A percentile compares a stretch with the other conserved stretches of the same genome.
These are phyloP conservation scores for Spizellomyces sp. DNA, from an alignment of 192 early-diverging fungal genomes.

Conservation along the genomic window DNA sequence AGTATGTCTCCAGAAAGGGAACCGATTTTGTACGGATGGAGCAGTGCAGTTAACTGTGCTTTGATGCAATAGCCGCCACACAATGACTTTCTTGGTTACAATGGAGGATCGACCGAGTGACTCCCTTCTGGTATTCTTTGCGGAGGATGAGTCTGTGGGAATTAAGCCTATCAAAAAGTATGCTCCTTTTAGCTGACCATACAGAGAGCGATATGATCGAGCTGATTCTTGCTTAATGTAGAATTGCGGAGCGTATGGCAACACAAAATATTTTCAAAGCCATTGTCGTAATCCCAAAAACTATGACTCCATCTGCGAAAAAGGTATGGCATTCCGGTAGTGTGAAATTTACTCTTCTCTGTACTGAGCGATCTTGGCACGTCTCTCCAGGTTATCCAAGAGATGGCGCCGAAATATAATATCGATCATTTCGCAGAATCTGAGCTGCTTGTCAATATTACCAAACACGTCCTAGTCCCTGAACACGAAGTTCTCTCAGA, in stretches of 20 bases:
- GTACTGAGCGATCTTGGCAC: neutral
- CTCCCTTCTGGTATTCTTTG: conserved; percentile 90
- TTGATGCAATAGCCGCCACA: conserved; percentile 55
- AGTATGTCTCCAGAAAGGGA: conserved; percentile 52
- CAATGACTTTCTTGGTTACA: conserved; percentile 83
- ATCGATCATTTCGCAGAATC: conserved; percentile 89
- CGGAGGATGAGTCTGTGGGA: conserved; percentile 85
- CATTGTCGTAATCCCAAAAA: conserved; percentile 86
- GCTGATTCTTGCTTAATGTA: conserved; percentile 4
- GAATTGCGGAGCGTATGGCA: conserved; percentile 76
- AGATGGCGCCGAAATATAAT: conserved; percentile 67
- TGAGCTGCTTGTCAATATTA: conserved; percentile 97
- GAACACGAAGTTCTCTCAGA: conserved; percentile 82
- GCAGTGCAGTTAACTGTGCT: too few species aligned
- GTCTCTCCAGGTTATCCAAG: conserved; percentile 58
- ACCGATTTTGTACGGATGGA: too few species aligned
- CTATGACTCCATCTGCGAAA: conserved; percentile 80
- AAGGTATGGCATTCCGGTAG: conserved; percentile 63
- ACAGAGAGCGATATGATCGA: neutral
- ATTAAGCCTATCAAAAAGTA: conserved; percentile 87
- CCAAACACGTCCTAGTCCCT: conserved; percentile 93
- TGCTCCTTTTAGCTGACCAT: neutral
- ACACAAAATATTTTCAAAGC: conserved; percentile 78
- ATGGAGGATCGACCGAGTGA: conserved; percentile 78
- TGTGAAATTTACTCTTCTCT: conserved; percentile 17